phyloP scores from a whole-genome alignment of 2,329 filamentous ascomycete species.

The Colletotrichum neosansevieriae region DNA sequence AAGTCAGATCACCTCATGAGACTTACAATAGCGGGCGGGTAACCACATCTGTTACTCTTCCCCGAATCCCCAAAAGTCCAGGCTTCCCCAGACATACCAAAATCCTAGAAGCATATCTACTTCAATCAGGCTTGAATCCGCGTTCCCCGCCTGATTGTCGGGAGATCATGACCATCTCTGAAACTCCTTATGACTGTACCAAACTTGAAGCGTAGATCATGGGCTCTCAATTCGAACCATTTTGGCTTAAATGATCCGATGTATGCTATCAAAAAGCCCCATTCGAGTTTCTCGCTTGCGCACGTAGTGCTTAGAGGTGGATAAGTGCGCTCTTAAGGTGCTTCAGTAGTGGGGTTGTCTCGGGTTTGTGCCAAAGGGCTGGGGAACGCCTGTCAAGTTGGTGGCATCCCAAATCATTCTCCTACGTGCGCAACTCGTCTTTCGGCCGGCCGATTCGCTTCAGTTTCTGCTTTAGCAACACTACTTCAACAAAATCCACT shows the following conservation, averaged over 20 bases:
- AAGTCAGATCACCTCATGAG: too few relatives aligned
- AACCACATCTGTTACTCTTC: background rate
- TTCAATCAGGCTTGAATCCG: background rate
- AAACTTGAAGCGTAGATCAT: background rate
- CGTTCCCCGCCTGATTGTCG: background rate
- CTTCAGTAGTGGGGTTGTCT: conserved; percentile 13
- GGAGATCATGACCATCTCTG: conserved; percentile 11
- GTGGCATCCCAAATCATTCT: background rate
- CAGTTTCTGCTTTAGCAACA: background rate
- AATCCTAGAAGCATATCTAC: background rate
- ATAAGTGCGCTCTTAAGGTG: conserved; percentile 10
- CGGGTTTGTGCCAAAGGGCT: background rate
- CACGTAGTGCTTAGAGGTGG: background rate
- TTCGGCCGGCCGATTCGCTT: conserved; percentile 14
- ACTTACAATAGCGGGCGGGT: too few relatives aligned
- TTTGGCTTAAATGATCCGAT: too few relatives aligned
- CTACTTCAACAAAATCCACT: background rate
- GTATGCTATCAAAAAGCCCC: too few relatives aligned
- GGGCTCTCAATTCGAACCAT: background rate
- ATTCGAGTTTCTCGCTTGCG: background rate
- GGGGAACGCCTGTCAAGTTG: conserved; percentile 14
- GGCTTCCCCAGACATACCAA: background rate
- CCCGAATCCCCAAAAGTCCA: background rate
- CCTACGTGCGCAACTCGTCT: background rate
- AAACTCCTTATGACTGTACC: background rate